Conservation (phyloP, 441 rosid genomes). For the Metrosideros polymorpha region DNA sequence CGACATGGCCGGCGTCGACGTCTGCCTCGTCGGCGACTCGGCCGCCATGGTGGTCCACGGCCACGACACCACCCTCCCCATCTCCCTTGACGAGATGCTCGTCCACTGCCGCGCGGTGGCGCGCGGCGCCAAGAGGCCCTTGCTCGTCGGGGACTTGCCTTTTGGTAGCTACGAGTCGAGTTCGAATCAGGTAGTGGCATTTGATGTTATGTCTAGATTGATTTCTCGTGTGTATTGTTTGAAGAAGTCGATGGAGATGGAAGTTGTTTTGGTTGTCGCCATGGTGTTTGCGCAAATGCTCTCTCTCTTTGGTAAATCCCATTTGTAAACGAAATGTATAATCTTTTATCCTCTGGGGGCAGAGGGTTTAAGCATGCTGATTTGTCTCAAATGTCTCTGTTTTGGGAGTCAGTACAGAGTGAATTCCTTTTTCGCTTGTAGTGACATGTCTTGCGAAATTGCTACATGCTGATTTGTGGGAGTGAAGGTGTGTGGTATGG, state of each 20-base stretch:
- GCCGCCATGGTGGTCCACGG: constrained; percentile 98
- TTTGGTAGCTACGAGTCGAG: constrained; percentile 83
- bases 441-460: neutral
- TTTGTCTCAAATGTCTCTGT: neutral
- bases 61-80: constrained; percentile 86
- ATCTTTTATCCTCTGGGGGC: neutral
- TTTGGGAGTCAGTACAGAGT: neutral
- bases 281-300: neutral
- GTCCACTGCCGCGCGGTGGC: constrained; percentile 87
- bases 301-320: neutral
- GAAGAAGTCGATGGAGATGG: neutral
- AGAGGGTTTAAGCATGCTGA: neutral
- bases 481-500: neutral
- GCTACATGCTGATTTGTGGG: constrained; percentile 5
- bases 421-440: neutral
- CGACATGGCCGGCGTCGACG: constrained; percentile 73
- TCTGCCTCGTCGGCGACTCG: constrained; percentile 87
- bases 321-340: neutral
- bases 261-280: neutral
- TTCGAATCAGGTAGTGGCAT: constrained; percentile 42
- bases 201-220: too few relatives aligned
- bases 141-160: constrained; percentile 87
- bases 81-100: constrained; percentile 85
- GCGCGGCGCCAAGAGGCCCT: constrained; percentile 68
- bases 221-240: neutral